Evolutionary conservation across 2,329 filamentous ascomycete species (phyloP).

Genomic region (Teratosphaeria pseudoeucalypti): DNA sequence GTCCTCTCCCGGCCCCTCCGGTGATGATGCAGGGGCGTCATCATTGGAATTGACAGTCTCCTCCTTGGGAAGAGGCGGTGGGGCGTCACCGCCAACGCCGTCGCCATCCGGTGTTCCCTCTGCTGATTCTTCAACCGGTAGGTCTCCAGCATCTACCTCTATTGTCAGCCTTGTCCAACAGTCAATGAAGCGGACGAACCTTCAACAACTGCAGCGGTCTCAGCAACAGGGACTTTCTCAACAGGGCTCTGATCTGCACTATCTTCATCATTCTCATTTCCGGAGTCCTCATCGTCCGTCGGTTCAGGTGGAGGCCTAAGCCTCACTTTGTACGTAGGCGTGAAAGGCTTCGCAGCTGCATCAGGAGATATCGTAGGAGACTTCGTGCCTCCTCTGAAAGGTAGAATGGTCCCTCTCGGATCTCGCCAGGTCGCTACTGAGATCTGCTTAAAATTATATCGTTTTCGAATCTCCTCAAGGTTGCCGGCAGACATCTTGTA

Average conservation of each 20-base stretch:
- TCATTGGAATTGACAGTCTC: not conserved
- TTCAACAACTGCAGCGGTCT: not conserved
- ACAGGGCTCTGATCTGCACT: not conserved
- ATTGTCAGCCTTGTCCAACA: not conserved
- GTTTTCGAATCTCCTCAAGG: constrained; percentile 11
- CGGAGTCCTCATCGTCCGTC: constrained; percentile 18
- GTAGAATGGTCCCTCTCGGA: constrained; percentile 15
- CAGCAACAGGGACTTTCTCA: not conserved
- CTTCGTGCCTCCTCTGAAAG: constrained; percentile 16
- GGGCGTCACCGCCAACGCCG: constrained; percentile 1
- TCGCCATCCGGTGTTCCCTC: not conserved
- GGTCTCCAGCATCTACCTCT: not conserved
- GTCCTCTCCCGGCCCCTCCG: not conserved
- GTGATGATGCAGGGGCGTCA: not conserved
- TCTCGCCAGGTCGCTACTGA: constrained; percentile 19
- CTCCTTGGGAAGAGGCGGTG: not conserved
- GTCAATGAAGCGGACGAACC: not conserved
- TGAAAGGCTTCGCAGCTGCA: constrained; percentile 11
- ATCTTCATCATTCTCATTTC: constrained; percentile 5
- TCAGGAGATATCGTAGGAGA: constrained; percentile 13
- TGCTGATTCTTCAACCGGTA: not conserved
- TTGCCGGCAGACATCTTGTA: constrained; percentile 6
- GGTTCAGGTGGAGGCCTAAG: constrained; percentile 13
- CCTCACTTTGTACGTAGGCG: constrained; percentile 16
- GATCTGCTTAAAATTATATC: constrained; percentile 15